Conservation (phyloP, 768 basidiomycete genomes). For the Psilocybe azurescens region DNA sequence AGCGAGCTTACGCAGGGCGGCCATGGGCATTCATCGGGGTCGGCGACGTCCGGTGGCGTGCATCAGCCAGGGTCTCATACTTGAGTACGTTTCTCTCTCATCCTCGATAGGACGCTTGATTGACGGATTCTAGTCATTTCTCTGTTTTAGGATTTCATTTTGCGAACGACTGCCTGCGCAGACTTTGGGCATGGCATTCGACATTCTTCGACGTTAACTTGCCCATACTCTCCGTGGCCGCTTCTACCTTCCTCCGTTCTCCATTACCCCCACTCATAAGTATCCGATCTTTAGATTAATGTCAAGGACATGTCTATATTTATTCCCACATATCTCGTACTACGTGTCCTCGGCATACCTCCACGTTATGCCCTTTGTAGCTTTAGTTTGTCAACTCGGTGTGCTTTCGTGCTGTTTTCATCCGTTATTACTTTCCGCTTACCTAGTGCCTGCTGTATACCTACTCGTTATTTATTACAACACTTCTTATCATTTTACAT, state of each 20-base stretch:
- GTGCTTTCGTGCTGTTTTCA: neutral
- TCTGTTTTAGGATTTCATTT: too few relatives aligned
- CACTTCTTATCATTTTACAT: neutral
- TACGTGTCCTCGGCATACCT: neutral
- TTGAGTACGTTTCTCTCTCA: neutral
- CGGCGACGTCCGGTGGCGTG: constrained; percentile 6
- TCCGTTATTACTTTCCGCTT: neutral
- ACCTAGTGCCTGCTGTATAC: neutral
- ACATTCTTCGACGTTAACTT: neutral
- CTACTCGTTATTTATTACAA: neutral
- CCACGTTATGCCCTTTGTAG: neutral
- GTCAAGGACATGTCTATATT: neutral
- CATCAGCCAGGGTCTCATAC: constrained; percentile 6
- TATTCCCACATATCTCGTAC: neutral
- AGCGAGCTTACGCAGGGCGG: constrained; percentile 37
- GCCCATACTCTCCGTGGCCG: neutral
- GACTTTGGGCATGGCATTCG: neutral
- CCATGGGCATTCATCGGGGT: neutral
- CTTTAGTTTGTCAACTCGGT: neutral
- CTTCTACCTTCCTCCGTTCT: neutral
- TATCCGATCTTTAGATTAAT: neutral
- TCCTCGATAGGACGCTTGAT: neutral
- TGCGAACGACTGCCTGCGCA: neutral
- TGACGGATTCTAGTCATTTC: too few relatives aligned
- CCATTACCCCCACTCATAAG: neutral